These are phyloP conservation scores for Globisporangium abappressorium DNA, from an alignment of 352 stramenopile species.

Conservation along the genomic window DNA sequence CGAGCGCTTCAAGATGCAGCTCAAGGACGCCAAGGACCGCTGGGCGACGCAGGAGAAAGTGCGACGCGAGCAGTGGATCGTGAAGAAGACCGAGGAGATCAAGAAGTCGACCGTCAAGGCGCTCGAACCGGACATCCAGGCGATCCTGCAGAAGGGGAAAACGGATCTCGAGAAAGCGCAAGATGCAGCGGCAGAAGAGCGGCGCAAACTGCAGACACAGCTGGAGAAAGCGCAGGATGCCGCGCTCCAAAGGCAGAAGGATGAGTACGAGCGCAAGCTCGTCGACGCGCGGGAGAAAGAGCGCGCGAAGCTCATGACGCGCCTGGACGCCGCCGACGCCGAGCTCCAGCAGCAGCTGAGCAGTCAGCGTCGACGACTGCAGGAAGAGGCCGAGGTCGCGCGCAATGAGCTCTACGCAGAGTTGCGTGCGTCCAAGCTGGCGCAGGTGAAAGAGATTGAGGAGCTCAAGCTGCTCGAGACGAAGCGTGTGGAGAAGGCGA, in stretches of 20 bases:
- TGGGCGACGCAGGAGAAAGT: slow-evolving; percentile 69
- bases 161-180: slow-evolving; percentile 59
- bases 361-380: slow-evolving; percentile 56
- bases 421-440: slow-evolving; percentile 41
- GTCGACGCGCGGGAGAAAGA: slow-evolving; percentile 78
- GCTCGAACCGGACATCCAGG: slow-evolving; percentile 76
- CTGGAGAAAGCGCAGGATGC: slow-evolving; percentile 60
- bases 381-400: slow-evolving; percentile 65
- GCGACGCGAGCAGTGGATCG: slow-evolving; percentile 74
- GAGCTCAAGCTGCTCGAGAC: slow-evolving; percentile 49
- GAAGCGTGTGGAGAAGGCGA: slow-evolving; percentile 29
- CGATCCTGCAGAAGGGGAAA: slow-evolving; percentile 76
- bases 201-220: slow-evolving; percentile 44
- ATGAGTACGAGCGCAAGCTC: slow-evolving; percentile 69
- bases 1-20: slow-evolving; percentile 67
- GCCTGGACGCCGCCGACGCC: slow-evolving; percentile 68
- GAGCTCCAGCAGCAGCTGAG: slow-evolving; percentile 82
- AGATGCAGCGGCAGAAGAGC: slow-evolving; percentile 55
- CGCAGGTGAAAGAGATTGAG: slow-evolving; percentile 60
- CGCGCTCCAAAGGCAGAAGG: slow-evolving; percentile 51
- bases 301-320: slow-evolving; percentile 59
- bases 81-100: slow-evolving; percentile 84
- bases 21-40: slow-evolving; percentile 76
- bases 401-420: slow-evolving; percentile 57
- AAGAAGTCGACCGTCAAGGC: slow-evolving; percentile 81